Conservation (phyloP, 2,329 filamentous ascomycete genomes). For the Pyrenophora teres region DNA sequence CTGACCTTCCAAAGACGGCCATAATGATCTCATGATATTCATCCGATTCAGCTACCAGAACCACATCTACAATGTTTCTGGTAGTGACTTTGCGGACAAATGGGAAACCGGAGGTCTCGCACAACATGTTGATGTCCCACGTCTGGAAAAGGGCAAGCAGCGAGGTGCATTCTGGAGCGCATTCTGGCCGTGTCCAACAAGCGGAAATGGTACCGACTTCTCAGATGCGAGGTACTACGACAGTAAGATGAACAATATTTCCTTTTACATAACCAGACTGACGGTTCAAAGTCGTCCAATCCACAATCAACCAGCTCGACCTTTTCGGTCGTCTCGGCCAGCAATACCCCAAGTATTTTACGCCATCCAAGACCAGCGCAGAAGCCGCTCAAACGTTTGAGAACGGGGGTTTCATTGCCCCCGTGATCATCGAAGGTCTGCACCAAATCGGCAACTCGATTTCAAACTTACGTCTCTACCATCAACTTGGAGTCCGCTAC, state of each 20-base stretch:
- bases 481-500: slow-evolving; percentile 82
- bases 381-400: slow-evolving; percentile 63
- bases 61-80: slow-evolving; percentile 67
- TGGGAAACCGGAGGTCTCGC: slow-evolving; percentile 73
- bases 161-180: slow-evolving; percentile 96
- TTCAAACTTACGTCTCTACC: slow-evolving; percentile 74
- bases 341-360: slow-evolving; percentile 71
- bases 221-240: slow-evolving; percentile 71
- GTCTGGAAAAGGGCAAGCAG: slow-evolving; percentile 70
- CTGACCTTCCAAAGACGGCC: slow-evolving; percentile 68
- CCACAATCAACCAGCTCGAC: slow-evolving; percentile 77
- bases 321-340: slow-evolving; percentile 67
- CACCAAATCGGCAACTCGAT: slow-evolving; percentile 91
- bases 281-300: slow-evolving; percentile 59
- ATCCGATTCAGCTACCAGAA: slow-evolving; percentile 72
- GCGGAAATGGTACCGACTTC: slow-evolving; percentile 69
- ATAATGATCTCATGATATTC: slow-evolving; percentile 82
- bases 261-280: not conserved
- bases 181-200: slow-evolving; percentile 72
- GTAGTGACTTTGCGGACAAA: slow-evolving; percentile 69
- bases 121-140: slow-evolving; percentile 78
- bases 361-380: slow-evolving; percentile 63
- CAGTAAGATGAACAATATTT: slow-evolving; percentile 54
- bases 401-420: slow-evolving; percentile 42
- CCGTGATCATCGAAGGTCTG: slow-evolving; percentile 62